Evolutionary conservation across 805 yeast genomes (phyloP).

Genomic region (Teunomyces aglyptinius): DNA sequence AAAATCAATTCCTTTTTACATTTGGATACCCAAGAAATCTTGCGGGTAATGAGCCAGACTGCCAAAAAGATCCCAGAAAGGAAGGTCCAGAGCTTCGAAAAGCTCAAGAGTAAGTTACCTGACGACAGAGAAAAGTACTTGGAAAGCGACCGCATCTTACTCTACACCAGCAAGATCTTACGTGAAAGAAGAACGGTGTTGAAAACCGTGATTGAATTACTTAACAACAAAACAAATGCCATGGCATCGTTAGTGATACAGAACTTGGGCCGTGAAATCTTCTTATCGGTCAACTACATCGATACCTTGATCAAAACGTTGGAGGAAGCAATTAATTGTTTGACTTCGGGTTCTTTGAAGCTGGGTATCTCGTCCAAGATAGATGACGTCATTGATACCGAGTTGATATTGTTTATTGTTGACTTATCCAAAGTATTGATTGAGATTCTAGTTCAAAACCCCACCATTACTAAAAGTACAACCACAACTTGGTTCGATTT

Average conservation of each 20-base stretch:
- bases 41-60: conserved; percentile 47
- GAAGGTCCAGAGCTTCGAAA: conserved; percentile 19
- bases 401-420: conserved; percentile 28
- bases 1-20: conserved; percentile 38
- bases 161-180: conserved; percentile 41
- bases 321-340: conserved; percentile 6
- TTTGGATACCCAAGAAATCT: conserved; percentile 44
- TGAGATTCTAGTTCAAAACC: conserved; percentile 40
- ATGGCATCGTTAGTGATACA: conserved; percentile 25
- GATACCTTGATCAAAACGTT: conserved; percentile 18
- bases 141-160: conserved; percentile 27
- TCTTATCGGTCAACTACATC: conserved; percentile 30
- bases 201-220: conserved; percentile 36
- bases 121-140: conserved; percentile 33
- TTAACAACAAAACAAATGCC: conserved; percentile 16
- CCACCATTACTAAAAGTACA: conserved; percentile 28
- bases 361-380: conserved; percentile 16
- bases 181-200: conserved; percentile 52
- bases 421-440: conserved; percentile 38
- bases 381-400: conserved; percentile 24
- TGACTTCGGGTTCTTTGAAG: conserved; percentile 10
- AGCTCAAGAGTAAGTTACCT: conserved; percentile 29
- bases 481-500: conserved; percentile 56
- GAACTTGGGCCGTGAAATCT: conserved; percentile 39
- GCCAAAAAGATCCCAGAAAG: conserved; percentile 36